A percentile compares a stretch with the other conserved stretches of the same genome.
Evolutionary conservation across 2,329 filamentous ascomycete species (phyloP).

Genomic region (Pseudogymnoascus sp.): DNA sequence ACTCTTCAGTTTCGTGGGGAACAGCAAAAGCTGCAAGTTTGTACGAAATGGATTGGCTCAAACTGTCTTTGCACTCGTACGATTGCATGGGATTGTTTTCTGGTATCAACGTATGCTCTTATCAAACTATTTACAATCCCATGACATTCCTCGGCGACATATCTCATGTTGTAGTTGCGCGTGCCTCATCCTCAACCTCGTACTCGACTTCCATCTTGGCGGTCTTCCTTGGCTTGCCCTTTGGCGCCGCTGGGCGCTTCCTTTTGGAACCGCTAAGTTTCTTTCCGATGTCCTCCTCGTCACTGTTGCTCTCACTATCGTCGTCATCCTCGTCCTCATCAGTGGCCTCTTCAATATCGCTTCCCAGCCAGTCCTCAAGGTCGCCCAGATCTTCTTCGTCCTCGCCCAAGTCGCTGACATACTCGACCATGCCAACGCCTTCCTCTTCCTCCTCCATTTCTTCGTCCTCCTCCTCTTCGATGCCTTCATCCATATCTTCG

Average conservation of each 20-base stretch:
- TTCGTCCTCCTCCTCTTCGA: slow-evolving; percentile 68
- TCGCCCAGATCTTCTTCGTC: slow-evolving; percentile 71
- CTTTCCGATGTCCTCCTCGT: slow-evolving; percentile 40
- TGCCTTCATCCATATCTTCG: slow-evolving; percentile 80
- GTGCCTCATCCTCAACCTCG: slow-evolving; percentile 55
- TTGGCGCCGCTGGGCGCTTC: slow-evolving; percentile 25
- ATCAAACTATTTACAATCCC: slow-evolving; percentile 6
- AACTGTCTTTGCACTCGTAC: neutral
- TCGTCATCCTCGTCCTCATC: slow-evolving; percentile 46
- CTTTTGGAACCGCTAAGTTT: slow-evolving; percentile 43
- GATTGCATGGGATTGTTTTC: neutral
- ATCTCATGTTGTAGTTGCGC: slow-evolving; percentile 24
- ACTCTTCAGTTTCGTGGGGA: neutral
- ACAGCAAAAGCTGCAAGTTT: neutral
- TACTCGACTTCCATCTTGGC: slow-evolving; percentile 63
- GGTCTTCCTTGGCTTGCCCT: slow-evolving; percentile 43
- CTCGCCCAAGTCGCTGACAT: slow-evolving; percentile 84
- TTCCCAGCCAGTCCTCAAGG: slow-evolving; percentile 88
- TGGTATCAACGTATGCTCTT: slow-evolving; percentile 6
- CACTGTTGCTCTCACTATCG: slow-evolving; percentile 43
- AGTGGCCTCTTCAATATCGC: slow-evolving; percentile 41
- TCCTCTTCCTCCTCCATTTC: slow-evolving; percentile 60
- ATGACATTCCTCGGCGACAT: slow-evolving; percentile 9
- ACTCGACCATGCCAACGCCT: slow-evolving; percentile 72
- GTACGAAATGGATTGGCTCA: neutral